Base-by-base conservation (phyloP, 176 grass and related monocot species). In the Carex cristatella region DNA sequence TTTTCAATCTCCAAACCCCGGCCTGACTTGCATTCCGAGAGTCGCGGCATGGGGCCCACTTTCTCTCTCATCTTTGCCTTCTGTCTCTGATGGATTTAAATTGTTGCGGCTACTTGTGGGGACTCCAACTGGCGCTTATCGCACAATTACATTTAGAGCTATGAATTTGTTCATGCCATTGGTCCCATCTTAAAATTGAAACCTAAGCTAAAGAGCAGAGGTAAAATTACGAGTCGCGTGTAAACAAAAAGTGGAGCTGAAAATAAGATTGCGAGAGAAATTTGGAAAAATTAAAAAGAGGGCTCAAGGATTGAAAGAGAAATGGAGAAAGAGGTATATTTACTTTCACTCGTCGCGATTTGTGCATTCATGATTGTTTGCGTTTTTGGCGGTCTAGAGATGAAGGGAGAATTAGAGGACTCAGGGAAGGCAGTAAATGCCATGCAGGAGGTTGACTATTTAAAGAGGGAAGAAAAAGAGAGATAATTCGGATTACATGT, bases 1-100 rank as follows among this genome's bases (percentile, higher is more conserved):
- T 85, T 88, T 80, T 99, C 93, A 46, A 95, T 87, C 81, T 99
- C 81, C 65, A 86, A 88, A 84, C 84, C 61, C 37, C 84, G 84
- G 49, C 92, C 86, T 55, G 58, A 88, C 44, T 69, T 88, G n/a
- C 86, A 76, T 37, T 88, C 68, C 16, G 85, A 49, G 65, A 99
- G 85, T 44, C 61, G 72, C 8, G 93, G 96, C 90, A 94, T 83
- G 82, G 32, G 53, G 18, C 62, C 68, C 27, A 7, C 35, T 42
- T 38, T 4, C 1, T 63, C 35, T 40, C 58, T 69, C 87, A 62
- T 84, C 49, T 69, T 85, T 11, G 10, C 31, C n/a, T 66, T 69
- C 81, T 30, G 16, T 68, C 81, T 68, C 19, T 16, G 40, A 66
- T 32, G 63, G 28, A 56, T 55, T 83, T 55, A 13, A 42, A n/a